phyloP scores from a whole-genome alignment of 345 rosid species.

The Jatropha curcas region DNA sequence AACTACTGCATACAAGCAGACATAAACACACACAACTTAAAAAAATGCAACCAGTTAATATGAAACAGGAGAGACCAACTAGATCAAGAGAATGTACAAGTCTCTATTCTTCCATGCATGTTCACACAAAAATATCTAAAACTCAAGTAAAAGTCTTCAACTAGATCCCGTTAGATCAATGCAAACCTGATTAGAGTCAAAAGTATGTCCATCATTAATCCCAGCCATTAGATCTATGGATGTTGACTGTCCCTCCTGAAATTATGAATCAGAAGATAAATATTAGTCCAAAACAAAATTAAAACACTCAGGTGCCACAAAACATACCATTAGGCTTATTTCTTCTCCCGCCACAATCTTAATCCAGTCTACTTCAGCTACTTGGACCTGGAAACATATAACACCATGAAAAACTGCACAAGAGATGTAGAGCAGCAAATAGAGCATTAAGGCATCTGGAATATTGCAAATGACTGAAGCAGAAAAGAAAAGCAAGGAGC shows the following conservation, averaged over 20 bases:
- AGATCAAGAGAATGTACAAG: background rate
- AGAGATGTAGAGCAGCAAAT: background rate
- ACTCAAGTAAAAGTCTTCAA: background rate
- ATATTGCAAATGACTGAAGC: constrained; percentile 6
- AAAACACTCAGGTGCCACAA: constrained; percentile 10
- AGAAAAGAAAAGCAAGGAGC: constrained; percentile 8
- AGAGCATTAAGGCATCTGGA: constrained; percentile 3
- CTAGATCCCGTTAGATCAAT: background rate
- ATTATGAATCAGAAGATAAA: constrained; percentile 23
- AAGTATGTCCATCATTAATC: constrained; percentile 61
- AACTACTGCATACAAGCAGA: background rate
- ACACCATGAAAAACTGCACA: constrained; percentile 20
- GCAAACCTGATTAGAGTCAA: constrained; percentile 80
- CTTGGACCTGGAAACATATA: constrained; percentile 65
- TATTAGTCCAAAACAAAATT: background rate
- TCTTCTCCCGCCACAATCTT: constrained; percentile 70
- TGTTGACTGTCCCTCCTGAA: constrained; percentile 73
- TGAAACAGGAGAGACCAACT: constrained; percentile 10
- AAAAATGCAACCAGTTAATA: background rate
- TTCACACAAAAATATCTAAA: background rate
- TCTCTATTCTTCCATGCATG: constrained; percentile 1
- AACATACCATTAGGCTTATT: constrained; percentile 81
- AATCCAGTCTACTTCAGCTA: constrained; percentile 93
- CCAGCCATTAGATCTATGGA: constrained; percentile 69
- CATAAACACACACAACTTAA: background rate